Evolutionary conservation across 2,329 filamentous ascomycete species (phyloP).

Genomic region (Ophiostoma quercus): DNA sequence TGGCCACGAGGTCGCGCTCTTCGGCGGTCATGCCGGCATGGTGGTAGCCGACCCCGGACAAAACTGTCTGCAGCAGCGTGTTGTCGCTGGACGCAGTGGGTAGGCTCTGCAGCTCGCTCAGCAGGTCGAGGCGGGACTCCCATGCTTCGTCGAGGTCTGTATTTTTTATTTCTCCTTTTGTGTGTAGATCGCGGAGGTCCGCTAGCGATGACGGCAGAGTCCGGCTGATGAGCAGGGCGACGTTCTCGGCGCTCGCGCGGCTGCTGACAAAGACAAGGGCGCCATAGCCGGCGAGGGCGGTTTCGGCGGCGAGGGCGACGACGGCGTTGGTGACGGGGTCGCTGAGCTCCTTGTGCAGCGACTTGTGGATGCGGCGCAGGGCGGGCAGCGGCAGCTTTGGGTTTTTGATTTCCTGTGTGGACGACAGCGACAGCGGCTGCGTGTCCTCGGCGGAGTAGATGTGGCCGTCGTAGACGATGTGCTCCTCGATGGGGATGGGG

Average conservation of each 20-base stretch:
- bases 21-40: slow-evolving; percentile 67
- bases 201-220: slow-evolving; percentile 51
- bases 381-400: slow-evolving; percentile 33
- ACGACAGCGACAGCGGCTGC: not conserved
- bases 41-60: slow-evolving; percentile 67
- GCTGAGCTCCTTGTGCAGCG: slow-evolving; percentile 55
- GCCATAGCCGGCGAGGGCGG: slow-evolving; percentile 62
- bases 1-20: slow-evolving; percentile 66
- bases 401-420: not conserved
- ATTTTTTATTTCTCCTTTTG: not conserved
- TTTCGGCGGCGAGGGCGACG: slow-evolving; percentile 63
- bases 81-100: slow-evolving; percentile 47
- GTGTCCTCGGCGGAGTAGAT: slow-evolving; percentile 59
- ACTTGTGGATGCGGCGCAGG: slow-evolving; percentile 48
- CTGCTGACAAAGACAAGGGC: slow-evolving; percentile 70
- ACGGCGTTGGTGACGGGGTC: slow-evolving; percentile 65
- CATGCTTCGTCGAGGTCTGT: slow-evolving; percentile 35
- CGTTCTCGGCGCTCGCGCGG: slow-evolving; percentile 60
- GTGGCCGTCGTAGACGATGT: slow-evolving; percentile 64
- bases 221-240: slow-evolving; percentile 62
- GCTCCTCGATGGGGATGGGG: slow-evolving; percentile 70
- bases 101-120: slow-evolving; percentile 59
- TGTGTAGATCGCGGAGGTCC: slow-evolving; percentile 33
- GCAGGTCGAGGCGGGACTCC: slow-evolving; percentile 57
- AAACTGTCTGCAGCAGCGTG: slow-evolving; percentile 58